Evolutionary conservation across 495 filamentous ascomycete genomes (phyloP).

Genomic region (Penicillium bovifimosum): DNA sequence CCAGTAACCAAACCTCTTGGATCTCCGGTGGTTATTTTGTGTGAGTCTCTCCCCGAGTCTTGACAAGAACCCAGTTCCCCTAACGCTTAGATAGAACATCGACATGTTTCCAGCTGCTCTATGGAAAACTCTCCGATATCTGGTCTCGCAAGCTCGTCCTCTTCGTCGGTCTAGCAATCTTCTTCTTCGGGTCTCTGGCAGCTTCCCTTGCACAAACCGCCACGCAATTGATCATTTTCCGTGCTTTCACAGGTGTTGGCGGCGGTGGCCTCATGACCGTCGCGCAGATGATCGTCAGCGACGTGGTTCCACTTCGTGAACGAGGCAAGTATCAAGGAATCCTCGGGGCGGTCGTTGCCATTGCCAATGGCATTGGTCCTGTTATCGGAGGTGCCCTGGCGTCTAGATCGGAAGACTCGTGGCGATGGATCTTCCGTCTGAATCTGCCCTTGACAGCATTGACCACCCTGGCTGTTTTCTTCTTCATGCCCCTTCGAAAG

Average conservation of each 20-base stretch:
- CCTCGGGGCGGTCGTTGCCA: conserved; percentile 48
- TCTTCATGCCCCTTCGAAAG: conserved; percentile 46
- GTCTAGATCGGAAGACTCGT: conserved; percentile 33
- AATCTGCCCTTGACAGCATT: conserved; percentile 44
- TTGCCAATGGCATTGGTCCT: conserved; percentile 51
- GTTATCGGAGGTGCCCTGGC: conserved; percentile 50
- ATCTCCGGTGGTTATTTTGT: conserved; percentile 52
- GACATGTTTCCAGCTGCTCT: conserved; percentile 51
- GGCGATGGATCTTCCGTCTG: conserved; percentile 55
- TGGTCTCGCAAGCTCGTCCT: conserved; percentile 53
- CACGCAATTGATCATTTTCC: conserved; percentile 49
- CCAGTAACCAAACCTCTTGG: conserved; percentile 47
- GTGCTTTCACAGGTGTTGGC: conserved; percentile 51
- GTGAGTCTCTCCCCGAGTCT: conserved; percentile 34
- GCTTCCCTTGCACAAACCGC: conserved; percentile 47
- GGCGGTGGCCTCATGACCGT: conserved; percentile 53
- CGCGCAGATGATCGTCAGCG: conserved; percentile 50
- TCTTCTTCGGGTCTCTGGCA: conserved; percentile 51
- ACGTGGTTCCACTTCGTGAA: conserved; percentile 50
- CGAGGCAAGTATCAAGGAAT: conserved; percentile 57
- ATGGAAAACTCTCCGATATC: conserved; percentile 52
- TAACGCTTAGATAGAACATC: no score
- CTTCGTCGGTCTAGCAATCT: conserved; percentile 45
- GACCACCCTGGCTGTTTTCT: conserved; percentile 44
- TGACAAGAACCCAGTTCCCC: no score